These are phyloP conservation scores for Leersia perrieri DNA, from an alignment of 176 grass and related monocot species.

Conservation along the genomic window DNA sequence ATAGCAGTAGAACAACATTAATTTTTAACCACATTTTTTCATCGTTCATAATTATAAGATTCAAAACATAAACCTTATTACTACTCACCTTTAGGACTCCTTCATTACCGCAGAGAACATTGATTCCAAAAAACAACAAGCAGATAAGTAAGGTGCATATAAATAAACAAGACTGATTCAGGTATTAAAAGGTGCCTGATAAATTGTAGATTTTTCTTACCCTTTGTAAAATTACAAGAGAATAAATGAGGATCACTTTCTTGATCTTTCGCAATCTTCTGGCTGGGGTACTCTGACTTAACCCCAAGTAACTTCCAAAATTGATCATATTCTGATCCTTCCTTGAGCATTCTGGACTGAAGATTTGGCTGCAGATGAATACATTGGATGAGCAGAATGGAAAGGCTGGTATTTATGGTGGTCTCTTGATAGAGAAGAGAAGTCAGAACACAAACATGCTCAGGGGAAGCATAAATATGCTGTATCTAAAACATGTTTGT, in stretches of 20 bases:
- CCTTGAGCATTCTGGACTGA: conserved; percentile 89
- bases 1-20: conserved; percentile 33
- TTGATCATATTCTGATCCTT: conserved; percentile 93
- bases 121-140: conserved; percentile 33
- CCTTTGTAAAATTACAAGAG: conserved; percentile 83
- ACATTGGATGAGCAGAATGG: conserved; percentile 18
- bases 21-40: background rate
- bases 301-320: conserved; percentile 92
- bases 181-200: background rate
- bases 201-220: conserved; percentile 41
- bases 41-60: conserved; percentile 19
- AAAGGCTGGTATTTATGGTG: background rate
- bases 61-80: background rate
- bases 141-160: conserved; percentile 27
- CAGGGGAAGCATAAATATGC: conserved; percentile 9
- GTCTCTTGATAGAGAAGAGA: conserved; percentile 11
- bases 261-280: conserved; percentile 76
- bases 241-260: conserved; percentile 90
- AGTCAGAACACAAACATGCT: conserved; percentile 13
- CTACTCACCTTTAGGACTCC: conserved; percentile 80
- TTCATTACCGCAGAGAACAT: conserved; percentile 50
- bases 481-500: conserved; percentile 7
- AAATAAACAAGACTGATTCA: conserved; percentile 20
- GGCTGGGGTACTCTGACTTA: conserved; percentile 88
- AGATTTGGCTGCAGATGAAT: conserved; percentile 78